Evolutionary conservation across 805 yeast species (phyloP).

Genomic region (Ogataea neopini): DNA sequence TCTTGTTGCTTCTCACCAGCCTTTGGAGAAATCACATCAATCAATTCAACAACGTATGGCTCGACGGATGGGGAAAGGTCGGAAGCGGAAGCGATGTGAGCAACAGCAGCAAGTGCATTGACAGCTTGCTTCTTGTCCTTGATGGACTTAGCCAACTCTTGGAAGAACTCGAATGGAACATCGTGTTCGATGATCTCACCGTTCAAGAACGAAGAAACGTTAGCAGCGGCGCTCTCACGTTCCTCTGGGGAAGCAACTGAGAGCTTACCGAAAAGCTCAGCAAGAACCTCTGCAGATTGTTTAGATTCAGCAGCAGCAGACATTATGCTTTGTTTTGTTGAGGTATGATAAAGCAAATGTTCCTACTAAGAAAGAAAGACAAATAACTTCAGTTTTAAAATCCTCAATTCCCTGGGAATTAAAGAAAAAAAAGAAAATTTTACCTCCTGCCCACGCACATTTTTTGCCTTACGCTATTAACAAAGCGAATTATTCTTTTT

Average conservation of each 20-base stretch:
- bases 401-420: background rate
- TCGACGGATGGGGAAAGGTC: slow-evolving; percentile 89
- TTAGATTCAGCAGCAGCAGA: slow-evolving; percentile 54
- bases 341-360: slow-evolving; percentile 3
- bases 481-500: slow-evolving; percentile 4
- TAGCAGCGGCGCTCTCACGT: slow-evolving; percentile 82
- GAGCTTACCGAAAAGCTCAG: slow-evolving; percentile 90
- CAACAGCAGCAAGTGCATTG: slow-evolving; percentile 81
- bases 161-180: slow-evolving; percentile 88
- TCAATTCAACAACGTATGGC: slow-evolving; percentile 86
- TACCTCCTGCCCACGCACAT: slow-evolving; percentile 14
- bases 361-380: slow-evolving; percentile 13
- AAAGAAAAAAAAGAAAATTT: slow-evolving; percentile 13
- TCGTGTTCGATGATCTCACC: slow-evolving; percentile 98
- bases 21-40: slow-evolving; percentile 67
- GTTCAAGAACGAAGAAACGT: slow-evolving; percentile 90
- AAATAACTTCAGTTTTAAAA: slow-evolving; percentile 5
- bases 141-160: slow-evolving; percentile 71
- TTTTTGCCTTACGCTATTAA: slow-evolving; percentile 10
- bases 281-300: slow-evolving; percentile 76
- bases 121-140: slow-evolving; percentile 79
- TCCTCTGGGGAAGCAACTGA: slow-evolving; percentile 84
- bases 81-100: slow-evolving; percentile 79
- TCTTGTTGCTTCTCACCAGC: slow-evolving; percentile 90
- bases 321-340: slow-evolving; percentile 16